These are phyloP conservation scores for Houttuynia cordata DNA, from an alignment of 164 flowering plant species.

Conservation along the genomic window DNA sequence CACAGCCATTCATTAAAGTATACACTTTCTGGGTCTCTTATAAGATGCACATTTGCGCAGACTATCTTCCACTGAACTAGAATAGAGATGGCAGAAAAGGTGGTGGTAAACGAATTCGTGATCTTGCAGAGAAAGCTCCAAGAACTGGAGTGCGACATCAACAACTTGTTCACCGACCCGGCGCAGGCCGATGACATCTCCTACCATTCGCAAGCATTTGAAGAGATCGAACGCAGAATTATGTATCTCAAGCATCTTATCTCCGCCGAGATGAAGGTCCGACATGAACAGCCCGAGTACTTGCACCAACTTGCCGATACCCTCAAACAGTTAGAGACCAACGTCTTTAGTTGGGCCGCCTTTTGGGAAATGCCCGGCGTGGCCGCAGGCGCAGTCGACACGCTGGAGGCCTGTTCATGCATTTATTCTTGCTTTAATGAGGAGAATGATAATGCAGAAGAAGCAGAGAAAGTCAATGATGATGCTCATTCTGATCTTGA, in stretches of 20 bases:
- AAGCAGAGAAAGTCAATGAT: conserved; percentile 1
- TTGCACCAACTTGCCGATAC: conserved; percentile 18
- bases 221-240: conserved; percentile 14
- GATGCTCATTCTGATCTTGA: not conserved
- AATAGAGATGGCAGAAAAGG: not conserved
- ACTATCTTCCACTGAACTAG: no score
- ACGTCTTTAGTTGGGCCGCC: conserved; percentile 13
- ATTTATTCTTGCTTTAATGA: conserved; percentile 30
- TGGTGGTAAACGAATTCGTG: conserved; percentile 19
- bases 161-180: conserved; percentile 6
- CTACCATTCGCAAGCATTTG: not conserved
- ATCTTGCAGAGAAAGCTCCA: conserved; percentile 28
- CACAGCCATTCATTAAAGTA: no score
- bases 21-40: no score
- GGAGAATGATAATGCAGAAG: conserved; percentile 6
- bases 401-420: conserved; percentile 24
- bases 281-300: conserved; percentile 16
- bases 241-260: conserved; percentile 21
- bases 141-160: conserved; percentile 25
- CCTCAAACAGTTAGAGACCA: conserved; percentile 15
- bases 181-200: not conserved
- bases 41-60: no score
- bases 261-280: conserved; percentile 22
- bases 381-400: conserved; percentile 1
- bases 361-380: not conserved